Evolutionary conservation across 1,284 basidiomycete genomes (phyloP), one percentile per base, ranked within the genome.

Genomic region (Sanghuangporus baumii): DNA sequence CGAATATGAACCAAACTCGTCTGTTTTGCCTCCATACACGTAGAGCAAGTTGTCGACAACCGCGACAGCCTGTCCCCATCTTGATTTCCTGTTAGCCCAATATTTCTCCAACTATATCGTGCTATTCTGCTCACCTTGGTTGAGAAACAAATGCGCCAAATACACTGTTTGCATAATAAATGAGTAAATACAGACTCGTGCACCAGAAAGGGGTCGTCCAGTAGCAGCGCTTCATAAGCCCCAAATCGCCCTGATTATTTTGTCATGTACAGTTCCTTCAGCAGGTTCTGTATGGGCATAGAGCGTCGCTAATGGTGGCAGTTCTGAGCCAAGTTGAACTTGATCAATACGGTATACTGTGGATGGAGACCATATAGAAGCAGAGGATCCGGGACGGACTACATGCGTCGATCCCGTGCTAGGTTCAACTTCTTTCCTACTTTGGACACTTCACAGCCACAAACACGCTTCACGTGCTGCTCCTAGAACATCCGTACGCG

Each of bases 31-130:
- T 34, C 93, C 93, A 63, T 90, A 86, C 47, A 94, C 75, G 71
- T 86, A 85, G 46, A 94, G 76, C 6, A 80, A 78, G 63, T 85
- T 81, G 66, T 84, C 78, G 23, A 91, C 74, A 52, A 88, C 71
- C 23, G 84, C 80, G 0, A 78, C 75, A 9, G 90, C 89, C 66
- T 92, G 90, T 41, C 88, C 93, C 93, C 93, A 95, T 78, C 93
- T 94, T 59, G 23, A 20, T 12, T 31, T 12, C 12, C 11, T 52
- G 11, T 52, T 12, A 60, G 31, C 5, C 16, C 62, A 41, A 40
- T 16, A 34, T 31, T 40, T 26, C 3, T 20, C 26, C 43, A 46
- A 46, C 1, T n/a, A n/a, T 18, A 46, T 7, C 16, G 8, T 3
- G 6, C 12, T 2, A n/a, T 14, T 14, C 2, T 38, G 47, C 63